Percentiles rank a stretch among this genome's conserved stretches.
phyloP scores from a whole-genome alignment of 176 grass and related monocot genomes.

The Raddia distichophylla region DNA sequence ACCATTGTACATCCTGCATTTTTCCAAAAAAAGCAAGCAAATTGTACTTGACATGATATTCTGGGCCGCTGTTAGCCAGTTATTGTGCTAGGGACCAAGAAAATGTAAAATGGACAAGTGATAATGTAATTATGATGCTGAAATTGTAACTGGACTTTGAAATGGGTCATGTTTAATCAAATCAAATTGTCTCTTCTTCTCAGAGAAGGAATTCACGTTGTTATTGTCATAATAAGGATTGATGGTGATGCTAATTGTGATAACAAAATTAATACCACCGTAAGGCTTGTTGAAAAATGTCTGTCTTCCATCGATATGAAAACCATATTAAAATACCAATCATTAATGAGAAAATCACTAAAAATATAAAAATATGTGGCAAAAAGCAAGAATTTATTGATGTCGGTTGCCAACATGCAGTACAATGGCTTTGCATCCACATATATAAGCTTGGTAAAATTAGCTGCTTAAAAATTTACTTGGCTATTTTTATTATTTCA shows the following conservation, averaged over 20 bases:
- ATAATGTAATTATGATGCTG: background rate
- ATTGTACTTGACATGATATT: background rate
- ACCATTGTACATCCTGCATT: background rate
- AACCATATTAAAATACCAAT: background rate
- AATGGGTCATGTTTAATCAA: constrained; percentile 11
- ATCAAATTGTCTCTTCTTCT: background rate
- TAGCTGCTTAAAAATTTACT: background rate
- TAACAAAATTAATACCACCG: background rate
- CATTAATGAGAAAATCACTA: background rate
- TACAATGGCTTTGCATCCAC: constrained; percentile 1
- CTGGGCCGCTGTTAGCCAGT: background rate
- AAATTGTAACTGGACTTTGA: background rate
- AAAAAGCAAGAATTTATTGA: background rate
- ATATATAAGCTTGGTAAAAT: background rate
- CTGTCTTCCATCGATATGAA: background rate
- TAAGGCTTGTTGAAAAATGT: background rate
- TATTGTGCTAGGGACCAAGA: background rate
- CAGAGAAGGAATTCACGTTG: background rate
- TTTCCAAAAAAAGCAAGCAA: background rate
- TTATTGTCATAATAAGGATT: background rate
- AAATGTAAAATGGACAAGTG: background rate
- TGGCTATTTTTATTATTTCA: background rate
- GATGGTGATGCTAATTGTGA: background rate
- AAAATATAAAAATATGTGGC: background rate
- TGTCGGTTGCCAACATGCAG: background rate